Conservation (phyloP, 2,329 filamentous ascomycete species). For the Fusarium coicis region DNA sequence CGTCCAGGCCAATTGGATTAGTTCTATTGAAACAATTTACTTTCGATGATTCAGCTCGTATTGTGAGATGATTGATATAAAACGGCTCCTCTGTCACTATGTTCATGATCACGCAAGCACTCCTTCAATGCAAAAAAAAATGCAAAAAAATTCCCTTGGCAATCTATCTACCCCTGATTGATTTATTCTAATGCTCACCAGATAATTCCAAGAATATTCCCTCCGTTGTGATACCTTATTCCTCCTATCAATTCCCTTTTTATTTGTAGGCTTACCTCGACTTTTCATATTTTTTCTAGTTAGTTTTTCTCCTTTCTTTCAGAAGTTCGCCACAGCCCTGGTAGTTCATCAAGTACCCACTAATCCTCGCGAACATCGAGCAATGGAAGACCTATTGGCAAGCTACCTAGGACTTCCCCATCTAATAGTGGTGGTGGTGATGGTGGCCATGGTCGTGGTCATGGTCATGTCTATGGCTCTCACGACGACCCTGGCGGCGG, state of each 20-base stretch:
- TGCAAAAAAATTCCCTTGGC: background rate
- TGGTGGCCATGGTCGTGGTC: background rate
- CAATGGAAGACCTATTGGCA: no score
- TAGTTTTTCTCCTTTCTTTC: background rate
- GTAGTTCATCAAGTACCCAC: background rate
- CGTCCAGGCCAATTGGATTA: no score
- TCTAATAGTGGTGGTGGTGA: background rate
- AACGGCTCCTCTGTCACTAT: no score
- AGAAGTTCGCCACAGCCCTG: background rate
- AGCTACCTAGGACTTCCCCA: background rate
- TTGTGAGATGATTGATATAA: background rate
- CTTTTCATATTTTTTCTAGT: background rate
- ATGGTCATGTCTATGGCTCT: background rate
- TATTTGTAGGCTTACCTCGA: background rate
- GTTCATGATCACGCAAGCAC: background rate
- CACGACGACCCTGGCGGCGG: background rate
- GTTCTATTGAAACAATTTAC: fast-evolving
- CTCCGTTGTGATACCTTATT: no score
- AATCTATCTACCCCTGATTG: background rate
- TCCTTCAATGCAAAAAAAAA: no score
- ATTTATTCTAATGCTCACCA: background rate
- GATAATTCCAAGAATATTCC: no score
- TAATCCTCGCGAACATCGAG: background rate
- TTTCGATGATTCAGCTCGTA: fast-evolving
- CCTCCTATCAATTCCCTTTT: fast-evolving